phyloP scores from a whole-genome alignment of 208 protist genomes.

The Balamuthia mandrillaris region DNA sequence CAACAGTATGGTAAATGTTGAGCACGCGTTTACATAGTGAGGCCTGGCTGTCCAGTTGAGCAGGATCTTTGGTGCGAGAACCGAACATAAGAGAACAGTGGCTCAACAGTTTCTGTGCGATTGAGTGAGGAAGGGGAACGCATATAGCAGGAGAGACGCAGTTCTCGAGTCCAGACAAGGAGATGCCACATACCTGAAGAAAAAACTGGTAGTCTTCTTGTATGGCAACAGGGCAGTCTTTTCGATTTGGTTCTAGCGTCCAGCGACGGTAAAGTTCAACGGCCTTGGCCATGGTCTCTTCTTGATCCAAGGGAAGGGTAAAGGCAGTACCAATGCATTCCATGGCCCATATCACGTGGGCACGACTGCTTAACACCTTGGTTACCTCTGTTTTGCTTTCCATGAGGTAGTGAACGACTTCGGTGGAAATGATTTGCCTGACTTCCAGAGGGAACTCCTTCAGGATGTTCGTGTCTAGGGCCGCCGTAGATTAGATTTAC shows the following conservation, averaged over 20 bases:
- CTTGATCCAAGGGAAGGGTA: conserved; percentile 41
- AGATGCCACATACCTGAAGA: no score
- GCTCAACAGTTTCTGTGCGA: no score
- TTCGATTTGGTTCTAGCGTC: no score
- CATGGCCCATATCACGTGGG: conserved; percentile 42
- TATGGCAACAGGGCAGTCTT: no score
- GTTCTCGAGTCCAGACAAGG: no score
- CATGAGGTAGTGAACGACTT: conserved; percentile 15
- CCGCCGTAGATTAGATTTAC: no score
- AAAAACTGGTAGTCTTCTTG: no score
- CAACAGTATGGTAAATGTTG: conserved; percentile 37
- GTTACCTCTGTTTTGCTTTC: not conserved
- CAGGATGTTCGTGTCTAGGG: conserved; percentile 21
- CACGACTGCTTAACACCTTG: not conserved
- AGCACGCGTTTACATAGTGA: conserved; percentile 39
- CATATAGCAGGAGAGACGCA: no score
- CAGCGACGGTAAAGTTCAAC: conserved; percentile 21
- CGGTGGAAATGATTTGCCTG: not conserved
- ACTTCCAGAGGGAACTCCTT: conserved; percentile 7
- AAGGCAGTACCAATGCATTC: conserved; percentile 43
- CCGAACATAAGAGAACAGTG: no score
- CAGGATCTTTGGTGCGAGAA: not conserved
- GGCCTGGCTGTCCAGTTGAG: conserved; percentile 25
- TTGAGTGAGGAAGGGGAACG: no score
- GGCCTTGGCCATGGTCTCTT: conserved; percentile 13